These are phyloP conservation scores for Crassisporium funariophilum DNA, from an alignment of 768 basidiomycete species.

Conservation along the genomic window DNA sequence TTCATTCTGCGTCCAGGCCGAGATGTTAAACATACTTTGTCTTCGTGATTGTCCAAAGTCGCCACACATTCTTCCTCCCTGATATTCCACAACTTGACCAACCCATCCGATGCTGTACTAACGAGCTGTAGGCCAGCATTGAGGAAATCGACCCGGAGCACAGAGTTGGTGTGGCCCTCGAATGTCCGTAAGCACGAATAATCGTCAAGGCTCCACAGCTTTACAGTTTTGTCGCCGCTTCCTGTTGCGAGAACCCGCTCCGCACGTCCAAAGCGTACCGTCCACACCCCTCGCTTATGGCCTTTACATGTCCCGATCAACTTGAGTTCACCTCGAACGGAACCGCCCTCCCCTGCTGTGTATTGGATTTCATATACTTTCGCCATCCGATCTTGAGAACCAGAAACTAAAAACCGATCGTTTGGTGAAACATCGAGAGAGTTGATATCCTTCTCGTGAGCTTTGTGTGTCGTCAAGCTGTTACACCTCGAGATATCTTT, in stretches of 20 bases:
- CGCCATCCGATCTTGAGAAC: constrained; percentile 93
- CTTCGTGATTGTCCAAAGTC: constrained; percentile 96
- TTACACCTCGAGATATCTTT: constrained; percentile 52
- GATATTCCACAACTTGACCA: constrained; percentile 96
- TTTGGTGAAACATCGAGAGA: constrained; percentile 91
- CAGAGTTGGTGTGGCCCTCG: constrained; percentile 98
- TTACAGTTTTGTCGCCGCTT: constrained; percentile 93
- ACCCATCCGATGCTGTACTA: constrained; percentile 89
- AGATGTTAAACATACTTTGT: constrained; percentile 65
- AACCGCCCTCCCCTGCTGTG: constrained; percentile 36
- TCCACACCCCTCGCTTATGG: constrained; percentile 97
- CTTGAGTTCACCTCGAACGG: constrained; percentile 68
- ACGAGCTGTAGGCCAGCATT: constrained; percentile 83
- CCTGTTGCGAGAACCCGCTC: constrained; percentile 90
- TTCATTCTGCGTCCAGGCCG: neutral
- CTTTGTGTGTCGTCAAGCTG: constrained; percentile 83
- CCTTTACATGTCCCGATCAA: constrained; percentile 89
- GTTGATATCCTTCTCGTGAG: constrained; percentile 99
- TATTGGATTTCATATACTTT: constrained; percentile 86
- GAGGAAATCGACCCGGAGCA: constrained; percentile 89
- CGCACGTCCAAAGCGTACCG: constrained; percentile 81
- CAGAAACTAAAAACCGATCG: constrained; percentile 85
- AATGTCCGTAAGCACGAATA: constrained; percentile 95
- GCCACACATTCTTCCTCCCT: constrained; percentile 82
- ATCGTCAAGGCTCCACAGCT: constrained; percentile 92